Conservation (phyloP, 2,329 filamentous ascomycete species). For the Colletotrichum nymphaeae region DNA sequence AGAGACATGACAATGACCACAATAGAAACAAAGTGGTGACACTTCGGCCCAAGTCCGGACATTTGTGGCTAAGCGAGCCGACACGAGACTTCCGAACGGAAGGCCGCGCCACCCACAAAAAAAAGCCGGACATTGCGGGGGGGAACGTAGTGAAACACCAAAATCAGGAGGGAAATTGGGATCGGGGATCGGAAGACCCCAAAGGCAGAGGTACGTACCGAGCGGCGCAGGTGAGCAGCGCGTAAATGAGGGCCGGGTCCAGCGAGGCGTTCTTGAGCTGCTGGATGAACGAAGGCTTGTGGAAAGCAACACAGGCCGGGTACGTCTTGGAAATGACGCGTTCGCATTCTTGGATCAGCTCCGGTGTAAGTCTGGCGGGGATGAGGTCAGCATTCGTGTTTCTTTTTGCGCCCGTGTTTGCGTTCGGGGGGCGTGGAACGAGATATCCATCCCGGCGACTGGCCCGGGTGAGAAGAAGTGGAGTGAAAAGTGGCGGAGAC, state of each 20-base stretch:
- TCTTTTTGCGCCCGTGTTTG: neutral
- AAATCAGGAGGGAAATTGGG: slow-evolving; percentile 38
- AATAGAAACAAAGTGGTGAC: neutral
- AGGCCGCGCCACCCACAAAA: slow-evolving; percentile 35
- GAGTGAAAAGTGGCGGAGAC: slow-evolving; percentile 15
- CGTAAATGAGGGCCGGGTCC: slow-evolving; percentile 68
- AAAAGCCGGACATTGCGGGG: slow-evolving; percentile 37
- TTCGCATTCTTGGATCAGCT: slow-evolving; percentile 69
- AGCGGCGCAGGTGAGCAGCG: slow-evolving; percentile 67
- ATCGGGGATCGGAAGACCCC: slow-evolving; percentile 4
- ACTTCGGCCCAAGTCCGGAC: slow-evolving; percentile 30
- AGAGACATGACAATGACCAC: slow-evolving; percentile 12
- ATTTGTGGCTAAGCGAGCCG: slow-evolving; percentile 24
- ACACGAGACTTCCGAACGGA: slow-evolving; percentile 29
- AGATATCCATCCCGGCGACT: slow-evolving; percentile 20
- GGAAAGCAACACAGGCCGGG: slow-evolving; percentile 71
- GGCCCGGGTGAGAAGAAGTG: slow-evolving; percentile 27
- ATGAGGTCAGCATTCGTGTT: slow-evolving; percentile 19
- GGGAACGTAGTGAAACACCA: slow-evolving; percentile 36
- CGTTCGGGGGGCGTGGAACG: neutral
- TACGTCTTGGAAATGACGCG: slow-evolving; percentile 70
- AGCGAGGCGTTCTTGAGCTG: slow-evolving; percentile 68
- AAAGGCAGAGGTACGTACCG: slow-evolving; percentile 57
- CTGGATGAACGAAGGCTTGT: slow-evolving; percentile 71
- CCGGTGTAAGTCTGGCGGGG: slow-evolving; percentile 60